These are phyloP conservation scores for Colletotrichum sp. DNA, from an alignment of 2,329 filamentous ascomycete species.

Conservation along the genomic window DNA sequence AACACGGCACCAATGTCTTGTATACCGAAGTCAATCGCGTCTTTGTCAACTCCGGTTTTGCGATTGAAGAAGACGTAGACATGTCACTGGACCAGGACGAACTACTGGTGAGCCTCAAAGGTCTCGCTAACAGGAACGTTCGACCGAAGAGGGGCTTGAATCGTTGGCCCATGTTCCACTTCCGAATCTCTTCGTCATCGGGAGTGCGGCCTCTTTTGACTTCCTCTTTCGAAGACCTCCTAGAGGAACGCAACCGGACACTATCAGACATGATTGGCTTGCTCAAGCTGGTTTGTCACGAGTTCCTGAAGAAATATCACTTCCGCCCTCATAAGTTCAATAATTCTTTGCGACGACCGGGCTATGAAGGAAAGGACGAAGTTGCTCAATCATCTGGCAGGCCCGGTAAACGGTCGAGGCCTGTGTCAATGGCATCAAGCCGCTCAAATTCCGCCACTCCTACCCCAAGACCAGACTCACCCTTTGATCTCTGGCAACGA, in stretches of 20 bases:
- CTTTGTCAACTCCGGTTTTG: conserved; percentile 81
- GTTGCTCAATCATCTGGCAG: neutral
- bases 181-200: conserved; percentile 61
- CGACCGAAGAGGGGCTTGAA: conserved; percentile 71
- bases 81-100: conserved; percentile 38
- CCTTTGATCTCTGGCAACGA: conserved; percentile 44
- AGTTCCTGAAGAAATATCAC: conserved; percentile 78
- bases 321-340: conserved; percentile 60
- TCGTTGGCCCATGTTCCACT: conserved; percentile 86
- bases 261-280: conserved; percentile 65
- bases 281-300: conserved; percentile 69
- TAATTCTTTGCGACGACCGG: conserved; percentile 1
- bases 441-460: conserved; percentile 13
- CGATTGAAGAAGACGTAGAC: conserved; percentile 56
- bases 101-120: conserved; percentile 42
- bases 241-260: conserved; percentile 51
- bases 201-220: neutral
- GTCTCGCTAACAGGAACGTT: conserved; percentile 52
- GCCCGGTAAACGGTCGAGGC: neutral
- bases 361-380: neutral
- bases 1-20: conserved; percentile 65
- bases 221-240: conserved; percentile 31
- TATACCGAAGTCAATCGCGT: conserved; percentile 81
- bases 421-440: neutral
- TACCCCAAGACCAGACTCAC: conserved; percentile 23